These are phyloP conservation scores for Selenicereus undatus DNA, from an alignment of 148 eudicot genomes.

Conservation along the genomic window DNA sequence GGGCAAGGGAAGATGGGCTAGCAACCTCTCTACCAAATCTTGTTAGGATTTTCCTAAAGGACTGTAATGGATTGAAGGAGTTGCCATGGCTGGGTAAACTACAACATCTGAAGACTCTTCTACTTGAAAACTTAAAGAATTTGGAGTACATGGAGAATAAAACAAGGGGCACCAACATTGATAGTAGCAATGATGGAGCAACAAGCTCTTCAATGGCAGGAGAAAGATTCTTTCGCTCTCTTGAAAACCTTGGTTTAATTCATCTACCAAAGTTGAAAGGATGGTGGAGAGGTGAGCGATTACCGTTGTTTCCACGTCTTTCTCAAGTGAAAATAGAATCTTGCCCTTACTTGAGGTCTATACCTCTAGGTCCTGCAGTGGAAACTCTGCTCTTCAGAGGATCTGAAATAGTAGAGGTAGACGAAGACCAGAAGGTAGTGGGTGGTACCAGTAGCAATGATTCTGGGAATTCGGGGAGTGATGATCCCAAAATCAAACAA, in stretches of 20 bases:
- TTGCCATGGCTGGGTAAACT: conserved; percentile 13
- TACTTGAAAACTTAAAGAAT: neutral
- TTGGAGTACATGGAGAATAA: conserved; percentile 24
- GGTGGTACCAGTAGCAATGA: too few species aligned
- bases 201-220: neutral
- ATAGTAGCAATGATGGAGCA: neutral
- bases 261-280: conserved; percentile 16
- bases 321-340: neutral
- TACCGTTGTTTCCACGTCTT: conserved; percentile 16
- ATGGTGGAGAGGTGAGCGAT: conserved; percentile 21
- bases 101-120: neutral
- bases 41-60: neutral
- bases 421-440: neutral
- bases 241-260: neutral
- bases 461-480: too few species aligned
- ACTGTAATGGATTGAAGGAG: neutral
- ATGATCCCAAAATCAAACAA: neutral
- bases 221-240: conserved; percentile 24
- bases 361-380: conserved; percentile 25
- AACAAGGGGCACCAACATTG: too few species aligned
- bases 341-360: conserved; percentile 10
- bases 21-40: conserved; percentile 20
- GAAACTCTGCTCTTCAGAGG: neutral
- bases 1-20: conserved; percentile 14
- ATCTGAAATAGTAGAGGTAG: neutral